Evolutionary conservation across 352 stramenopile genomes (phyloP).

Genomic region (Blastocystis sp.): DNA sequence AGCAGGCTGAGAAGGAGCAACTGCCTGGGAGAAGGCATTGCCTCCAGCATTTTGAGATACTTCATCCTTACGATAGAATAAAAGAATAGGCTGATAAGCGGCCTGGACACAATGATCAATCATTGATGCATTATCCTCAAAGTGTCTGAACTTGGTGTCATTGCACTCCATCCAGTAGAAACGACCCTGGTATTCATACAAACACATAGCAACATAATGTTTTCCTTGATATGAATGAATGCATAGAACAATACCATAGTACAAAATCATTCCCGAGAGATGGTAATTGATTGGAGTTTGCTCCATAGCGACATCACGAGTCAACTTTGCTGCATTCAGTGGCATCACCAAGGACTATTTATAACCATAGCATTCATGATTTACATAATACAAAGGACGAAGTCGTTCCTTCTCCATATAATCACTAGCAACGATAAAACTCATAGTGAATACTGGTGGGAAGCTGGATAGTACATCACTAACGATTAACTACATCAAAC

Average conservation of each 20-base stretch:
- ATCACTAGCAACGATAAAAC: conserved; percentile 34
- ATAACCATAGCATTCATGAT: neutral
- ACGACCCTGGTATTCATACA: conserved; percentile 39
- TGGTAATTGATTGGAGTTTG: neutral
- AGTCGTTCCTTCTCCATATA: conserved; percentile 53
- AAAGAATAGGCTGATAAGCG: conserved; percentile 36
- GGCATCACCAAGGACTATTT: conserved; percentile 57
- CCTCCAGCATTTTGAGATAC: neutral
- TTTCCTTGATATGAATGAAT: neutral
- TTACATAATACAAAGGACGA: conserved; percentile 47
- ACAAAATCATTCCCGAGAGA: conserved; percentile 39
- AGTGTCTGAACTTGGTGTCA: conserved; percentile 55
- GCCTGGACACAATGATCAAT: conserved; percentile 33
- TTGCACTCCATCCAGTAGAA: conserved; percentile 68
- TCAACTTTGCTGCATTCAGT: conserved; percentile 36
- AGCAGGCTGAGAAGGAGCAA: neutral
- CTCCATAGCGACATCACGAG: neutral
- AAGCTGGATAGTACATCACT: conserved; percentile 25
- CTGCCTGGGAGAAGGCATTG: neutral
- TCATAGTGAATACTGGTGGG: conserved; percentile 50
- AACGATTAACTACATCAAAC: neutral
- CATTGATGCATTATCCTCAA: conserved; percentile 41
- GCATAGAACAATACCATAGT: neutral
- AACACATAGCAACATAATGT: conserved; percentile 59
- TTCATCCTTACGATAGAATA: conserved; percentile 47